These are phyloP conservation scores for Tylopilus orsonianus DNA, from an alignment of 1,284 basidiomycete genomes.

Conservation along the genomic window DNA sequence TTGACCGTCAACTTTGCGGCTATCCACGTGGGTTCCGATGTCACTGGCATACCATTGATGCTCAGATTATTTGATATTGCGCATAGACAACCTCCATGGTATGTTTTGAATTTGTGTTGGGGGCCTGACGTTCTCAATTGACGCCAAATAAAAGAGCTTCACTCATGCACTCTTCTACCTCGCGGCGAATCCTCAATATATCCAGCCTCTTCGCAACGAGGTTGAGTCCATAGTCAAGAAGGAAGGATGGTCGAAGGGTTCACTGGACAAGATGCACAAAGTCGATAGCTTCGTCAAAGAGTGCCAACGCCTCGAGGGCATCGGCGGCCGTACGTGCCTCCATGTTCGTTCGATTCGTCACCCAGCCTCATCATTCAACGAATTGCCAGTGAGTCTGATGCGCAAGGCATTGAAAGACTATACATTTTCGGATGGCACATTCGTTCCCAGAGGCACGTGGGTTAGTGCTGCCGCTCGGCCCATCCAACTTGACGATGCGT, in stretches of 20 bases:
- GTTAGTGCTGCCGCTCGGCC: slow-evolving; percentile 22
- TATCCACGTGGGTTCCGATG: slow-evolving; percentile 30
- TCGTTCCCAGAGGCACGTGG: slow-evolving; percentile 36
- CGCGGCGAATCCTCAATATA: slow-evolving; percentile 38
- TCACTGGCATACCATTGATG: not conserved
- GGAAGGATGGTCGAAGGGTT: slow-evolving; percentile 45
- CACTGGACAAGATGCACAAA: slow-evolving; percentile 41
- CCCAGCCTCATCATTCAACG: not conserved
- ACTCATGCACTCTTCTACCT: slow-evolving; percentile 39
- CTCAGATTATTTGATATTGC: not conserved
- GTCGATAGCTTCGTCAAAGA: slow-evolving; percentile 52
- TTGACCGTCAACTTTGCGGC: slow-evolving; percentile 40
- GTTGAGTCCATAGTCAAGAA: slow-evolving; percentile 36
- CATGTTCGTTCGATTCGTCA: slow-evolving; percentile 3
- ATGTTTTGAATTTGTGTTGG: not conserved
- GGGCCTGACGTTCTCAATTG: not conserved
- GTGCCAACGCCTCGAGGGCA: slow-evolving; percentile 36
- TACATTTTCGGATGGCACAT: slow-evolving; percentile 41
- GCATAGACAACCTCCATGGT: slow-evolving; percentile 20
- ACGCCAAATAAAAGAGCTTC: slow-evolving; percentile 25
- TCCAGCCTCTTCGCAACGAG: slow-evolving; percentile 44
- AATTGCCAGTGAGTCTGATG: slow-evolving; percentile 27
- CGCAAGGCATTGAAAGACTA: slow-evolving; percentile 37
- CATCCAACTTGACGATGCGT: slow-evolving; percentile 26
- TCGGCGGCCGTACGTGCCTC: slow-evolving; percentile 26